phyloP scores from a whole-genome alignment of 164 flowering plant species.

The Dillenia turbinata region DNA sequence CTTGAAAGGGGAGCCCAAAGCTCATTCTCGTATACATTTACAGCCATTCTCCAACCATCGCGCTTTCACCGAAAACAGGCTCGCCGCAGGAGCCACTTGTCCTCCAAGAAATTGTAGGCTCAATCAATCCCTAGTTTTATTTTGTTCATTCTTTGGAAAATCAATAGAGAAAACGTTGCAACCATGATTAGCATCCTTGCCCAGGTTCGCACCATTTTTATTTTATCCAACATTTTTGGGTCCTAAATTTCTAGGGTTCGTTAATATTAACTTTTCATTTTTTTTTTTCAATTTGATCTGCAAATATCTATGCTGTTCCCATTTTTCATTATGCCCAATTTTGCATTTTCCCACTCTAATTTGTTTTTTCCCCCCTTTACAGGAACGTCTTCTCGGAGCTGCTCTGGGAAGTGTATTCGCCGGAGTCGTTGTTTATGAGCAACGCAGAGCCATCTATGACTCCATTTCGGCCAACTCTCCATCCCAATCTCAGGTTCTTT shows the following conservation, averaged over 20 bases:
- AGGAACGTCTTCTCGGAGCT: slow-evolving; percentile 87
- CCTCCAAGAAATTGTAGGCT: too few relatives aligned
- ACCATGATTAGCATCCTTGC: slow-evolving; percentile 64
- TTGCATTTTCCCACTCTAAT: not conserved
- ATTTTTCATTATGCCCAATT: not conserved
- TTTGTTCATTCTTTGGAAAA: not conserved
- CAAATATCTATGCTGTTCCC: not conserved
- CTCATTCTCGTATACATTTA: not conserved
- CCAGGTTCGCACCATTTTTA: slow-evolving; percentile 38
- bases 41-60: too few relatives aligned
- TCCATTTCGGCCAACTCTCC: slow-evolving; percentile 29
- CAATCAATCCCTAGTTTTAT: not conserved
- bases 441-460: slow-evolving; percentile 47
- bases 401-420: slow-evolving; percentile 54
- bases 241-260: too few relatives aligned
- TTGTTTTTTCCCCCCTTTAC: slow-evolving; percentile 9
- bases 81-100: too few relatives aligned
- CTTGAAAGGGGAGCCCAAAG: too few relatives aligned
- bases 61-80: too few relatives aligned
- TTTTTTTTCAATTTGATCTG: not conserved
- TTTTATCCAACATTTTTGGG: not conserved
- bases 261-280: too few relatives aligned
- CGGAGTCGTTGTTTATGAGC: slow-evolving; percentile 49
- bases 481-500: slow-evolving; percentile 30
- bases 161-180: not conserved